phyloP scores from a whole-genome alignment of 2,329 filamentous ascomycete species.

The Monilinia vaccinii-corymbosi region DNA sequence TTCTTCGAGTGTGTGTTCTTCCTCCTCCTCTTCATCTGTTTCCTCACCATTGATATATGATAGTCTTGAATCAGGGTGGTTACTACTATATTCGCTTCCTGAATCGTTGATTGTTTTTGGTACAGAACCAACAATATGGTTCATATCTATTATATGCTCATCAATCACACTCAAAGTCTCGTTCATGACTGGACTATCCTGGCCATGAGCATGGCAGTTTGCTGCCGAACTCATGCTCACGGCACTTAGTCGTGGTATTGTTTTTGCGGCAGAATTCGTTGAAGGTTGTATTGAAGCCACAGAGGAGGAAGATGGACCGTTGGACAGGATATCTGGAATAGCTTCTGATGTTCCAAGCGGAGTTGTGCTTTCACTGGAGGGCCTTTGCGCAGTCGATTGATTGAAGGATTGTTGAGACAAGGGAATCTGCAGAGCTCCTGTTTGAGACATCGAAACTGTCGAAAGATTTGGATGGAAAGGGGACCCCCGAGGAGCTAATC shows the following conservation, averaged over 20 bases:
- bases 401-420: conserved; percentile 2
- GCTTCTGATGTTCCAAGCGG: neutral
- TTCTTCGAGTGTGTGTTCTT: conserved; percentile 58
- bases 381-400: neutral
- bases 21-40: conserved; percentile 85
- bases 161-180: conserved; percentile 94
- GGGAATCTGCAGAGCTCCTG: conserved; percentile 8
- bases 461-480: conserved; percentile 24
- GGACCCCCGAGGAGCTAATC: conserved; percentile 28
- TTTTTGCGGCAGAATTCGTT: neutral
- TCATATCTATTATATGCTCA: conserved; percentile 88
- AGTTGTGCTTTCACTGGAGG: neutral
- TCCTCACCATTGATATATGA: conserved; percentile 93
- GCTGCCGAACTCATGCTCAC: conserved; percentile 35
- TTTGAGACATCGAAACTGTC: conserved; percentile 13
- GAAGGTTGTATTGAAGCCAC: neutral
- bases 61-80: conserved; percentile 62
- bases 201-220: conserved; percentile 37
- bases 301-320: neutral
- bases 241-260: conserved; percentile 30
- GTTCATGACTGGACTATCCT: conserved; percentile 74
- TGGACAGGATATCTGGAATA: neutral
- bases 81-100: conserved; percentile 87
- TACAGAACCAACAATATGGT: conserved; percentile 37
- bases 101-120: conserved; percentile 59